Evolutionary conservation across 2,329 filamentous ascomycete species (phyloP).

Genomic region (Diaporthe caulivora): DNA sequence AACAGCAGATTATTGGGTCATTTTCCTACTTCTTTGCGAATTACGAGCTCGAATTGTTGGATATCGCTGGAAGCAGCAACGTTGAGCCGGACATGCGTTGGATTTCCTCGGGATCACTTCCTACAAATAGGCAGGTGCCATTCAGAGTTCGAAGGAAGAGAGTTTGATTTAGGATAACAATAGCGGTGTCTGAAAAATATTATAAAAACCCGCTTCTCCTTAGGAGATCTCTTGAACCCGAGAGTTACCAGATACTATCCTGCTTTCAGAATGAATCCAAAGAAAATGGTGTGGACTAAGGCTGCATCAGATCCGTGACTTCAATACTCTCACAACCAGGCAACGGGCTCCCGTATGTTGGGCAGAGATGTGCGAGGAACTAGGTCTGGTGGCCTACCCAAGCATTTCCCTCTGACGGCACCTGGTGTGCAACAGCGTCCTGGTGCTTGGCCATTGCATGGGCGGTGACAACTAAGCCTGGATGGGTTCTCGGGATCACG

Average conservation of each 20-base stretch:
- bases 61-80: neutral
- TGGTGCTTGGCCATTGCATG: neutral
- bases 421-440: neutral
- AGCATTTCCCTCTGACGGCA: neutral
- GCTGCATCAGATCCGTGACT: neutral
- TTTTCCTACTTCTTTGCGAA: neutral
- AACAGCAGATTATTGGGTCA: neutral
- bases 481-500: neutral
- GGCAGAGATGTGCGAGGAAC: neutral
- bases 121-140: neutral
- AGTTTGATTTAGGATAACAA: neutral
- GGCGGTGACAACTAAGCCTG: neutral
- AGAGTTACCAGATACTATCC: neutral
- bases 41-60: neutral
- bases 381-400: neutral
- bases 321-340: neutral
- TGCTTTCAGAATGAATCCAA: neutral
- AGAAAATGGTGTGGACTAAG: too few species aligned
- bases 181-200: too few species aligned
- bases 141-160: neutral
- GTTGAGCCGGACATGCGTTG: neutral
- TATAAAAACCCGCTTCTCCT: neutral
- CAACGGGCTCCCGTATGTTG: neutral
- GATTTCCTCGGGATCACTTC: neutral
- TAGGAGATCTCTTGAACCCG: neutral